phyloP scores from a whole-genome alignment of 169 alveolate species.

The Cyclospora cayetanensis region DNA sequence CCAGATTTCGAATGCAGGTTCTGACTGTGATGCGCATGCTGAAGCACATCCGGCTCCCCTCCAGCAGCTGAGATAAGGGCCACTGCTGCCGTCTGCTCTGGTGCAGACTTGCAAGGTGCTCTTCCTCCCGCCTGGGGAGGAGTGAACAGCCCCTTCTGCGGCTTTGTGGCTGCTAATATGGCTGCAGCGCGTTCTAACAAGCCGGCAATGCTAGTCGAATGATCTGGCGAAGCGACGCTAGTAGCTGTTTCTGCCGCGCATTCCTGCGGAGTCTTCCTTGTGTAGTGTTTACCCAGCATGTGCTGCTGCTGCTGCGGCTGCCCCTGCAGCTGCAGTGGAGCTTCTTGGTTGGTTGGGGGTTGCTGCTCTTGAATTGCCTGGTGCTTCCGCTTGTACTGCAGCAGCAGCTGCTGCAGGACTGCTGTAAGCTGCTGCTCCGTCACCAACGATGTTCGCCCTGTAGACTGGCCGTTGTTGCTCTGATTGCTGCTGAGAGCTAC shows the following conservation, averaged over 20 bases:
- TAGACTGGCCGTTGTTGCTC: background rate
- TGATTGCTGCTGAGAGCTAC: background rate
- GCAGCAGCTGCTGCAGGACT: slow-evolving; percentile 26
- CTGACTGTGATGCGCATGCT: background rate
- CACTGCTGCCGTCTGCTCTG: background rate
- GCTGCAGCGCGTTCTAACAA: background rate
- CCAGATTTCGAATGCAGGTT: background rate
- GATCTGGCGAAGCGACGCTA: background rate
- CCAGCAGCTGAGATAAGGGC: background rate
- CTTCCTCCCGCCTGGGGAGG: background rate
- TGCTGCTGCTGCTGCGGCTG: slow-evolving; percentile 20
- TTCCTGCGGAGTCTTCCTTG: background rate
- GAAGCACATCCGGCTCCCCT: background rate
- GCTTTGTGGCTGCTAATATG: background rate
- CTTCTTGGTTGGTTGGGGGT: background rate
- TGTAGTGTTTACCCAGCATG: slow-evolving; percentile 30
- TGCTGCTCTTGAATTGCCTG: background rate
- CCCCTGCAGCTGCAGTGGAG: background rate
- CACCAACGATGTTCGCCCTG: background rate
- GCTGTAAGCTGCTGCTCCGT: slow-evolving; percentile 20
- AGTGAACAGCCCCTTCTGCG: background rate
- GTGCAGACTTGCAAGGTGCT: background rate
- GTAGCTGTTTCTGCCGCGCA: background rate
- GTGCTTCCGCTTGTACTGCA: background rate
- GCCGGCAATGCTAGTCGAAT: background rate